A percentile compares a stretch with the other conserved stretches of the same genome.
These are phyloP conservation scores for Epichloe glyceriae DNA, from an alignment of 2,329 filamentous ascomycete genomes.

Conservation along the genomic window DNA sequence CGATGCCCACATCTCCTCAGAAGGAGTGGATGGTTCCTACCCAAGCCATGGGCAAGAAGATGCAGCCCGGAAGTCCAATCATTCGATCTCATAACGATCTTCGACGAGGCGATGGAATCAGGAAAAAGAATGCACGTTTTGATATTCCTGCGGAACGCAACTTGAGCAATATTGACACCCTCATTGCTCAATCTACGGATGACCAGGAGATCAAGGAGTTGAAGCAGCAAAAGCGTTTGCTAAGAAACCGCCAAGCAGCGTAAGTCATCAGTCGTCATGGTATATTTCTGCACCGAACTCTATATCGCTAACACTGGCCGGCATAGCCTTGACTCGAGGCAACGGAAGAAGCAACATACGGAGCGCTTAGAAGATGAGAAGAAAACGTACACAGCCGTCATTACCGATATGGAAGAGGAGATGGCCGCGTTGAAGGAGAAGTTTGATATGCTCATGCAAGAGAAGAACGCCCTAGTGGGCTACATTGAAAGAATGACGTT, in stretches of 20 bases:
- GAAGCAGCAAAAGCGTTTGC: conserved; percentile 91
- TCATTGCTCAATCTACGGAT: conserved; percentile 78
- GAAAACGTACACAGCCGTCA: conserved; percentile 70
- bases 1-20: conserved; percentile 42
- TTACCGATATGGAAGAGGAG: conserved; percentile 68
- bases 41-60: conserved; percentile 43
- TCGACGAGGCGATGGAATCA: conserved; percentile 72
- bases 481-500: conserved; percentile 65
- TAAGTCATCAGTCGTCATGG: conserved; percentile 33
- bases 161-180: conserved; percentile 83
- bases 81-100: conserved; percentile 66
- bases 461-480: conserved; percentile 62
- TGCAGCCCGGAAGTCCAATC: conserved; percentile 54
- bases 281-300: neutral
- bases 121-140: conserved; percentile 98
- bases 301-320: conserved; percentile 7
- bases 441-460: conserved; percentile 56
- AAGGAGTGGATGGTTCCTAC: conserved; percentile 43
- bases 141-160: conserved; percentile 92
- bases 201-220: conserved; percentile 95
- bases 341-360: conserved; percentile 96
- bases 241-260: conserved; percentile 95
- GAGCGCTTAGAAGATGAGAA: conserved; percentile 95
- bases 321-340: conserved; percentile 76
- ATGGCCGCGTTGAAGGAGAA: conserved; percentile 54